Evolutionary conservation across 805 yeast genomes (phyloP).

Genomic region (Schwanniomyces polymorphus): DNA sequence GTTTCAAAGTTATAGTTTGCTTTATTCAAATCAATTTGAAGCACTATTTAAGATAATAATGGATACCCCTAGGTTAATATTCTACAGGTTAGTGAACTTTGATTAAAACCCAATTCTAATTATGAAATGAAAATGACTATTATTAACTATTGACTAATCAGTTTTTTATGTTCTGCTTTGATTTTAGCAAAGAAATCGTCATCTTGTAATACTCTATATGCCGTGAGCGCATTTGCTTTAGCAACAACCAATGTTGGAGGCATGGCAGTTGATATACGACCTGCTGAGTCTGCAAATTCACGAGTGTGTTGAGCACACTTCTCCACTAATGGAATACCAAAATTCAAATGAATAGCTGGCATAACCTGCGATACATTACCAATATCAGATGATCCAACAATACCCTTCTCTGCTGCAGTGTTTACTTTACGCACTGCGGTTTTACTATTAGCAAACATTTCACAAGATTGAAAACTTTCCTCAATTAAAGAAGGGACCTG

Average conservation of each 20-base stretch:
- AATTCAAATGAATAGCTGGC: conserved; percentile 15
- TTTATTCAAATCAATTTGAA: too few relatives aligned
- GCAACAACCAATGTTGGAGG: conserved; percentile 13
- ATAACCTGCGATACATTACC: conserved; percentile 19
- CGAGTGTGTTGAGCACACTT: conserved; percentile 17
- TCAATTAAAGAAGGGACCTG: conserved; percentile 8
- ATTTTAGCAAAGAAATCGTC: not conserved
- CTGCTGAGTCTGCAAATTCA: conserved; percentile 14
- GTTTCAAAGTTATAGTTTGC: too few relatives aligned
- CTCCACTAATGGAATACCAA: conserved; percentile 13
- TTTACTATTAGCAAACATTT: not conserved
- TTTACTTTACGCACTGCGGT: not conserved
- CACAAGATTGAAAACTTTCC: conserved; percentile 4
- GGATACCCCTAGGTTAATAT: too few relatives aligned
- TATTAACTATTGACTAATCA: not conserved
- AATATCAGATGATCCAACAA: conserved; percentile 19
- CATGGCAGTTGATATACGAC: conserved; percentile 9
- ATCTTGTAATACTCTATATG: conserved; percentile 14
- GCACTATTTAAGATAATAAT: too few relatives aligned
- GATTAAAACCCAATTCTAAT: not conserved
- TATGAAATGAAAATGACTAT: not conserved
- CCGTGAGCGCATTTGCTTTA: conserved; percentile 14
- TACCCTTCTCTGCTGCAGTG: conserved; percentile 3
- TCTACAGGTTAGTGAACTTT: not conserved
- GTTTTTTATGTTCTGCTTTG: not conserved